Percentiles rank a stretch among this genome's conserved stretches.
phyloP scores from a whole-genome alignment of 495 filamentous ascomycete genomes.

The Tetracladium marchalianum region DNA sequence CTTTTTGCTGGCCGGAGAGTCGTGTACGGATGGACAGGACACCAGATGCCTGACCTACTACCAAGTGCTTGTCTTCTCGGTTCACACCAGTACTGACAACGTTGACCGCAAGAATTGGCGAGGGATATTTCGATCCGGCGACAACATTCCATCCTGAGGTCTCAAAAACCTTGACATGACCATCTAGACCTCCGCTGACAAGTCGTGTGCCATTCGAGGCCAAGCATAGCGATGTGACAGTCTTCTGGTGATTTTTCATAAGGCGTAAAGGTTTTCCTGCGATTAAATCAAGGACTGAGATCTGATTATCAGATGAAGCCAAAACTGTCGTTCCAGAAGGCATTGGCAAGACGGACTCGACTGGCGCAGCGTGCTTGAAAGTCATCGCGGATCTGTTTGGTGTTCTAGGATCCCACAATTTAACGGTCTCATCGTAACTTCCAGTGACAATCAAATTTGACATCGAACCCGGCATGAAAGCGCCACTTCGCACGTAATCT shows the following conservation, averaged over 20 bases:
- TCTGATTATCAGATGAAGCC: constrained; percentile 75
- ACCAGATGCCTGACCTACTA: constrained; percentile 81
- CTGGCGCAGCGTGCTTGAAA: constrained; percentile 81
- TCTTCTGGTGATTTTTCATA: constrained; percentile 94
- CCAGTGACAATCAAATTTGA: constrained; percentile 72
- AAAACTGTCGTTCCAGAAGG: constrained; percentile 77
- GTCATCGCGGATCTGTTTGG: constrained; percentile 59
- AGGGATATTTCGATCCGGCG: constrained; percentile 81
- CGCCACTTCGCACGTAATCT: constrained; percentile 83
- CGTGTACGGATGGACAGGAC: constrained; percentile 80
- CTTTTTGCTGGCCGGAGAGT: constrained; percentile 57
- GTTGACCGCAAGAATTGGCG: constrained; percentile 73
- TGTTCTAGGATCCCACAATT: constrained; percentile 82
- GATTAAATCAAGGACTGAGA: constrained; percentile 89
- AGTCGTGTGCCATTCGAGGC: constrained; percentile 72
- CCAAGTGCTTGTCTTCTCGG: constrained; percentile 73
- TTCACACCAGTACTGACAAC: constrained; percentile 57
- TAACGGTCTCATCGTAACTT: constrained; percentile 88
- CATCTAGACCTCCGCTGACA: constrained; percentile 81
- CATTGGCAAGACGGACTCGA: constrained; percentile 80
- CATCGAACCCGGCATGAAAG: constrained; percentile 74
- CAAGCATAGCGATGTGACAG: constrained; percentile 71
- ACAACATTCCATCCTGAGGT: constrained; percentile 88
- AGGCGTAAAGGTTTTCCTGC: constrained; percentile 79
- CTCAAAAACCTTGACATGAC: constrained; percentile 94